Evolutionary conservation across 495 filamentous ascomycete species (phyloP), one percentile per base, ranked within the genome.

Genomic region (Aspergillus bridgeri): DNA sequence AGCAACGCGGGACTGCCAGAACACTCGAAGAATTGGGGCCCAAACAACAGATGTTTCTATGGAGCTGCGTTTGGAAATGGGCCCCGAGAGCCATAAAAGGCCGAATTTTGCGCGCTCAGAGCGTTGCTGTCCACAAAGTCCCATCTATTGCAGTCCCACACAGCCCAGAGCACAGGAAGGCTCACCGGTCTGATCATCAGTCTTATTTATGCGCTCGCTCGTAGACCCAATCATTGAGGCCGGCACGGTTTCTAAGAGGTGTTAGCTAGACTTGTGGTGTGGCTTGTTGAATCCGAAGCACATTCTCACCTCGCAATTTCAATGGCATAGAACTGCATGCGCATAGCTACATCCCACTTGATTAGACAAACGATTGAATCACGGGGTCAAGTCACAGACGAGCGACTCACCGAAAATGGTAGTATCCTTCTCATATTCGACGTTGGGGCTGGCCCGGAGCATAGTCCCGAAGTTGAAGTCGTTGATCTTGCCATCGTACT

Each of bases 401-500:
- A 15, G 42, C 3, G 42, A 60, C 61, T 58, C 52, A 73, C 74
- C 72, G 69, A 99, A 98, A 51, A 99, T 96, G 3, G 92, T 96
- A 58, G 86, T 91, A 47, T 96, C 82, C 75, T 94, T 78, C 29
- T 87, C 88, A 66, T 97, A 97, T 70, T 98, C 95, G 29, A 63
- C 80, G 64, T 87, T 89, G 11, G 92, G 82, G 66, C 86, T 90
- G 47, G 82, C 75, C 24, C 94, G 82, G 63, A 99, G 60, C 79
- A 99, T 89, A 5, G 94, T 96, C 48, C 94, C 94, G 73, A 97
- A 99, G 79, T 96, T 99, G 81, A 85, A 99, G 71, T 98, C 95
- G 53, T 91, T 85, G 21, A 99, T 79, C 74, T 84, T 92, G 75
- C 95, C 90, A 75, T 97, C 91, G 72, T 94, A 99, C 67, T 82